Conservation (phyloP, 2,329 filamentous ascomycete genomes). For the Aspergillus phoenicis region DNA sequence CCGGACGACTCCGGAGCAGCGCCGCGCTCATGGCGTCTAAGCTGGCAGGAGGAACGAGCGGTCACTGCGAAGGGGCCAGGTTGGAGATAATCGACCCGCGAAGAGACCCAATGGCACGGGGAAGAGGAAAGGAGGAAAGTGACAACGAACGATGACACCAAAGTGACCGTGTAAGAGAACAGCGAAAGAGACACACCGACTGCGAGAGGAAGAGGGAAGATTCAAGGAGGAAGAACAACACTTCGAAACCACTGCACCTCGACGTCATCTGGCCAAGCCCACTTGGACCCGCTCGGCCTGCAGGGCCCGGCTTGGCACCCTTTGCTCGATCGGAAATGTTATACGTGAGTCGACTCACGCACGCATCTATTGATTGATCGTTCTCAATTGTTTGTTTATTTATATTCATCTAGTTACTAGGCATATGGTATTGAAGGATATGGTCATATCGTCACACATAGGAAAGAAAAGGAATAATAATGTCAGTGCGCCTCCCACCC, state of each 20-base stretch:
- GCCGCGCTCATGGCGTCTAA: conserved; percentile 34
- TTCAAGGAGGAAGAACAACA: not conserved
- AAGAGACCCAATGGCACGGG: not conserved
- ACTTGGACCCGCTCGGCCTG: conserved; percentile 7
- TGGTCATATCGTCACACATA: not conserved
- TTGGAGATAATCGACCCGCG: not conserved
- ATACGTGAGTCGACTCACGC: not conserved
- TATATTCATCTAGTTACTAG: too few species aligned
- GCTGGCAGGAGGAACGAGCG: conserved; percentile 4
- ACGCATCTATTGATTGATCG: not conserved
- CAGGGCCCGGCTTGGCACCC: conserved; percentile 9
- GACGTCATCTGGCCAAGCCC: conserved; percentile 9
- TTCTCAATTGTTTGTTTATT: too few species aligned
- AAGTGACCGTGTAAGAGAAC: not conserved
- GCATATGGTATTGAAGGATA: not conserved
- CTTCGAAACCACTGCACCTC: not conserved
- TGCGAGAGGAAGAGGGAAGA: conserved; percentile 7
- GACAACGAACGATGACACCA: not conserved
- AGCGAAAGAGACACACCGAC: conserved; percentile 4
- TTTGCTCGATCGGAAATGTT: not conserved
- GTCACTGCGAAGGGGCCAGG: not conserved
- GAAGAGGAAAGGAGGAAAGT: not conserved
- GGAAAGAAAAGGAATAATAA: not conserved
- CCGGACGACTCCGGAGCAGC: conserved; percentile 35
- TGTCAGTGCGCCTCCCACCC: not conserved